These are phyloP conservation scores for Neoconidiobolus thromboides DNA, from an alignment of 371 early-diverging fungal genomes.

Conservation along the genomic window DNA sequence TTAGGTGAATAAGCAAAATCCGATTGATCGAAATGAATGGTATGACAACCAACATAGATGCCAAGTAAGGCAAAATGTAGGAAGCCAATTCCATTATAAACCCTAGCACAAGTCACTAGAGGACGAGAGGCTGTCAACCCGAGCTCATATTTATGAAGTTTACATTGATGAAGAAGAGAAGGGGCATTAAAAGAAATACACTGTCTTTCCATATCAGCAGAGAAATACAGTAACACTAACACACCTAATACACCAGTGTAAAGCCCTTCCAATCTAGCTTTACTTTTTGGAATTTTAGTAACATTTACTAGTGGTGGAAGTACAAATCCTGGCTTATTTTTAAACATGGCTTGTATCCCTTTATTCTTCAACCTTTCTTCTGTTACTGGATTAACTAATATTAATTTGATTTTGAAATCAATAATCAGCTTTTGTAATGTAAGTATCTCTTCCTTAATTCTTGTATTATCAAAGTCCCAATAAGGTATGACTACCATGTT, in stretches of 20 bases:
- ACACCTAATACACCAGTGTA: constrained; percentile 20
- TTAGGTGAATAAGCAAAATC: constrained; percentile 32
- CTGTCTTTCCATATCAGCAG: constrained; percentile 29
- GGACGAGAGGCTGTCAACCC: constrained; percentile 41
- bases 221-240: constrained; percentile 26
- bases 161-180: constrained; percentile 48
- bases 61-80: constrained; percentile 52
- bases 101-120: constrained; percentile 41
- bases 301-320: constrained; percentile 11
- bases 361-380: constrained; percentile 43
- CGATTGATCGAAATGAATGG: constrained; percentile 26
- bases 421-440: constrained; percentile 31
- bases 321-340: neutral
- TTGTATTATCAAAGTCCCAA: constrained; percentile 35
- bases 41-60: constrained; percentile 41
- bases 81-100: constrained; percentile 52
- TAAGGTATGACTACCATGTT: constrained; percentile 59
- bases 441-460: constrained; percentile 46
- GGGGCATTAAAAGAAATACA: constrained; percentile 40
- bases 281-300: neutral
- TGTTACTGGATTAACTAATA: constrained; percentile 37
- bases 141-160: constrained; percentile 59
- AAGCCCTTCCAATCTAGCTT: constrained; percentile 12
- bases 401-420: constrained; percentile 29
- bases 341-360: constrained; percentile 17